A percentile compares a stretch with the other conserved stretches of the same genome.
These are phyloP conservation scores for Aspergillus funiculosus DNA, from an alignment of 495 filamentous ascomycete genomes.

Conservation along the genomic window DNA sequence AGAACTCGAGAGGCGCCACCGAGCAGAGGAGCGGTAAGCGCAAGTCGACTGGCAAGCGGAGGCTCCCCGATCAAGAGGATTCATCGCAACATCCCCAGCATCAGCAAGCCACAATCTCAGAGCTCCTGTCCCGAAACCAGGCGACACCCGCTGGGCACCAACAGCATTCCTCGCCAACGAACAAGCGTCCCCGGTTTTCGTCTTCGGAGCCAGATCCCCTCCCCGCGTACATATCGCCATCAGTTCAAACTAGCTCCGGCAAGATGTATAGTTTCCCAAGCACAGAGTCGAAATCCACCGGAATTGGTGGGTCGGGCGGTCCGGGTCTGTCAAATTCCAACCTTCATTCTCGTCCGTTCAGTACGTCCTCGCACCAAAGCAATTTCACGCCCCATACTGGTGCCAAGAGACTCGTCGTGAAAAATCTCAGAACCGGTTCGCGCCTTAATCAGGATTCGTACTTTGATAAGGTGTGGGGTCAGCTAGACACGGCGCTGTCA, in stretches of 20 bases:
- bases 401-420: constrained; percentile 78
- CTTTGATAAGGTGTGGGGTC: constrained; percentile 62
- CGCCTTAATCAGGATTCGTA: constrained; percentile 60
- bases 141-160: constrained; percentile 16
- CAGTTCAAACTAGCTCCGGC: constrained; percentile 22
- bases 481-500: constrained; percentile 65
- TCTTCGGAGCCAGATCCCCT: constrained; percentile 23
- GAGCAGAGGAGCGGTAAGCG: constrained; percentile 47
- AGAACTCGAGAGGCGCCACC: constrained; percentile 37
- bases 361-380: constrained; percentile 26
- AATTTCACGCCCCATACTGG: constrained; percentile 47
- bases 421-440: constrained; percentile 65
- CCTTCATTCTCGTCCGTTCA: constrained; percentile 25
- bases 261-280: constrained; percentile 48
- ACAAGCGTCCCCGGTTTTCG: constrained; percentile 41
- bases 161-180: constrained; percentile 24
- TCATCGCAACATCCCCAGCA: constrained; percentile 30
- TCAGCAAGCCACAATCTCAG: constrained; percentile 45
- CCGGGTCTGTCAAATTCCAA: constrained; percentile 14
- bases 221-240: constrained; percentile 7
- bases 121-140: constrained; percentile 38
- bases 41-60: constrained; percentile 45
- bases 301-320: constrained; percentile 21
- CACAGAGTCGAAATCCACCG: constrained; percentile 30
- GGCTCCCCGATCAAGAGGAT: constrained; percentile 39